Base-by-base conservation (phyloP, 1,284 basidiomycete genomes). In the Marasmius fiardii region DNA sequence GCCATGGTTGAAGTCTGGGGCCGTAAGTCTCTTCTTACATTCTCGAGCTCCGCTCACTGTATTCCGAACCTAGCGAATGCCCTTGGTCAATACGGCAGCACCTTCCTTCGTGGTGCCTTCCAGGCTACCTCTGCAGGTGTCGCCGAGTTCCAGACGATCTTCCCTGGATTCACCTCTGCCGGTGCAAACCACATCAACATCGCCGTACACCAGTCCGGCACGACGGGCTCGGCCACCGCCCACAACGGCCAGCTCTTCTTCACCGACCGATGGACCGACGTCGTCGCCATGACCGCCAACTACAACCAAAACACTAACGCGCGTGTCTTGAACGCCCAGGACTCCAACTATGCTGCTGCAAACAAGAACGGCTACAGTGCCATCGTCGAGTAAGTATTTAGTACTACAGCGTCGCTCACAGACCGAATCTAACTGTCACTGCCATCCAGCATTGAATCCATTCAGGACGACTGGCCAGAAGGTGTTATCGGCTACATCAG, bases 1-100 rank as follows among this genome's bases (percentile, higher is more conserved):
- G 78, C 75, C 34, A 74, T 84, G 59, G 80, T 84, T 43, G 85
- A 88, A 61, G 70, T 87, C 45, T 88, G 85, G 74, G 68, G 67
- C 51, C 58, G 73, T 74, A 54, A 62, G 68, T 49, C 28, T 5
- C 53, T 14, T 18, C 23, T 21, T n/a, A n/a, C 23, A 41, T 20
- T 24, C 23, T 26, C 8, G 18, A 18, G 39, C 11, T 51, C 24
- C n/a, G 33, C 26, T 18, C 37, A 35, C 16, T 24, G 12, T n/a
- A 28, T 16, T n/a, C 35, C 60, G 53, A 39, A 5, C 12, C 31
- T 23, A 72, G 73, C 74, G 54, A 79, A 74, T 56, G 69, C 69
- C 11, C 55, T 62, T 20, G 71, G 71, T 14, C 56, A 64, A 21
- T 73, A 79, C 59, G 73, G 71, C 43, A 56, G 60, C 33, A 67